phyloP scores from a whole-genome alignment of 768 basidiomycete genomes.

The Boletales sp. region DNA sequence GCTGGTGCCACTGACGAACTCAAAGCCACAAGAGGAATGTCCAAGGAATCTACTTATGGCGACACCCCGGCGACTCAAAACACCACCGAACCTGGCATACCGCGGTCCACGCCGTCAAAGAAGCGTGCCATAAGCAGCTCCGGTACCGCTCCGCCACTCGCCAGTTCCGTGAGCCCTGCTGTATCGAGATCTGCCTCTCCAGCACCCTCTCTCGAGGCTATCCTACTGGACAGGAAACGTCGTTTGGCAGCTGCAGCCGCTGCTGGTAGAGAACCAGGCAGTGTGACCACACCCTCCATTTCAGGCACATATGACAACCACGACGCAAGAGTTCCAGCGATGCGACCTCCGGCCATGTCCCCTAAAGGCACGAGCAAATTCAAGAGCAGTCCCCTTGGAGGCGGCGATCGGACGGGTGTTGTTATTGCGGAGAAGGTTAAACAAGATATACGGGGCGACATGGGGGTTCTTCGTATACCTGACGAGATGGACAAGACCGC shows the following conservation, averaged over 20 bases:
- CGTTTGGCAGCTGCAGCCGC: conserved; percentile 35
- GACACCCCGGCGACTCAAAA: conserved; percentile 1
- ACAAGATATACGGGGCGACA: conserved; percentile 25
- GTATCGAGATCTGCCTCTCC: conserved; percentile 41
- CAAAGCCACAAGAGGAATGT: conserved; percentile 1
- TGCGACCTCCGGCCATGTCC: conserved; percentile 14
- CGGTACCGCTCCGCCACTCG: conserved; percentile 7
- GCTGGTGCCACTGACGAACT: neutral
- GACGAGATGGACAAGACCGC: conserved; percentile 33
- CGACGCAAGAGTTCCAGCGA: conserved; percentile 9
- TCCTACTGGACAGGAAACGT: conserved; percentile 63
- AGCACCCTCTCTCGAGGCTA: conserved; percentile 61
- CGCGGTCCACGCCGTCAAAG: conserved; percentile 7
- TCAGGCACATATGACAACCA: conserved; percentile 12
- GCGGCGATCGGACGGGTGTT: conserved; percentile 39
- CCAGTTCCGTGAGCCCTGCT: conserved; percentile 11
- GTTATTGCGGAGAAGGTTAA: conserved; percentile 51
- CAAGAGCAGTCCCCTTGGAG: conserved; percentile 70
- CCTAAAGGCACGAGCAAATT: conserved; percentile 54
- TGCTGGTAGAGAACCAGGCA: conserved; percentile 13
- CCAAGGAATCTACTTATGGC: neutral
- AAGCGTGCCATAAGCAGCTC: conserved; percentile 16
- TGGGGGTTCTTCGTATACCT: conserved; percentile 31
- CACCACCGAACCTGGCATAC: neutral
- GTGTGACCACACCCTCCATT: conserved; percentile 1